Conservation (phyloP, 768 basidiomycete genomes). For the Melanogaster broomeanus region DNA sequence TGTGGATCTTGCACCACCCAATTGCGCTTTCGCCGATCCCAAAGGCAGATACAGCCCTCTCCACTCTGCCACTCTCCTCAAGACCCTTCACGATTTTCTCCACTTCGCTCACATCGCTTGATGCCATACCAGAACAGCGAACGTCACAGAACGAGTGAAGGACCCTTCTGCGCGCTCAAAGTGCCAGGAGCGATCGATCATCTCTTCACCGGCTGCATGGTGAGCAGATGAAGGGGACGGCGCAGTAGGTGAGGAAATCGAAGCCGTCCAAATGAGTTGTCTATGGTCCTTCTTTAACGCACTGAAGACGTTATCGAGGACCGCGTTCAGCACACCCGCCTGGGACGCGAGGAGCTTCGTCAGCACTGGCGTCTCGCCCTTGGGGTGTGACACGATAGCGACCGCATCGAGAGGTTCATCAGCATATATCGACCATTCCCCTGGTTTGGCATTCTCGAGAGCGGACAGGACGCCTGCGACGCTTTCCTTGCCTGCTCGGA, state of each 20-base stretch:
- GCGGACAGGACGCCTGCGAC: constrained; percentile 76
- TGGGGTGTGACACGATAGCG: constrained; percentile 91
- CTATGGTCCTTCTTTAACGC: constrained; percentile 95
- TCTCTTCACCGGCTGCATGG: constrained; percentile 69
- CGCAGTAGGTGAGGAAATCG: constrained; percentile 40
- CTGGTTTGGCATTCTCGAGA: constrained; percentile 67
- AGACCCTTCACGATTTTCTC: constrained; percentile 82
- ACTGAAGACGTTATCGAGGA: constrained; percentile 96
- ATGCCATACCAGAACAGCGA: constrained; percentile 99
- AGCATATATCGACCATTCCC: constrained; percentile 94
- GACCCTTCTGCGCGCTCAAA: constrained; percentile 98
- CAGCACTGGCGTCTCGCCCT: constrained; percentile 86
- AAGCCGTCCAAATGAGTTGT: constrained; percentile 96
- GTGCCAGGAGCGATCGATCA: constrained; percentile 89
- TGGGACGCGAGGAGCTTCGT: constrained; percentile 90
- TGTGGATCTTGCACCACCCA: constrained; percentile 12
- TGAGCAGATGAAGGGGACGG: constrained; percentile 5
- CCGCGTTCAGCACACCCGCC: constrained; percentile 88
- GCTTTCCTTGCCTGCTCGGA: constrained; percentile 77
- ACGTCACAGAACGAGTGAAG: constrained; percentile 91
- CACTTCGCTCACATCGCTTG: constrained; percentile 86
- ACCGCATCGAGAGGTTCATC: constrained; percentile 97
- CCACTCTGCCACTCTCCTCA: constrained; percentile 79
- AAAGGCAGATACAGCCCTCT: constrained; percentile 83
- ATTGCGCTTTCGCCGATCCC: constrained; percentile 17